A percentile compares a stretch with the other conserved stretches of the same genome.
Conservation (phyloP, 176 grass and related monocot species). For the Panicum miliaceum region DNA sequence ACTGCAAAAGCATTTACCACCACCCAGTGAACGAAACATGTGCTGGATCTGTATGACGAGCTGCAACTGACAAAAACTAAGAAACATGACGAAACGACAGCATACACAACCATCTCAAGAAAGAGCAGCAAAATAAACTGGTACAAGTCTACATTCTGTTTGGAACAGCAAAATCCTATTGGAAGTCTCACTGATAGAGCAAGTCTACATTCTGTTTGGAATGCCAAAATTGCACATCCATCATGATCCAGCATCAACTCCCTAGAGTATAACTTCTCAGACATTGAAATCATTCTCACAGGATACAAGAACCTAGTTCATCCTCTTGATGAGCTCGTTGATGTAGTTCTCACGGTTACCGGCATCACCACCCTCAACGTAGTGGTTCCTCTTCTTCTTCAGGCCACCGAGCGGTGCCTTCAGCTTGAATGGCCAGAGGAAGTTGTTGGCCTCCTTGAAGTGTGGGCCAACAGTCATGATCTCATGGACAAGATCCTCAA, state of each 20-base stretch:
- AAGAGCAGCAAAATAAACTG: neutral
- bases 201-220: constrained; percentile 9
- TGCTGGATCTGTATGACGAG: neutral
- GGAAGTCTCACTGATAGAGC: neutral
- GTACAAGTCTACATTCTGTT: constrained; percentile 1
- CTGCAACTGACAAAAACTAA: neutral
- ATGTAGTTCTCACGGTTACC: constrained; percentile 82
- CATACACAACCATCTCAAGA: neutral
- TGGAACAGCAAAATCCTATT: constrained; percentile 17
- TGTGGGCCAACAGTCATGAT: constrained; percentile 68
- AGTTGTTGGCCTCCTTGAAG: constrained; percentile 78
- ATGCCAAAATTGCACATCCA: constrained; percentile 57
- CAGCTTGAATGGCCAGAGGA: constrained; percentile 79
- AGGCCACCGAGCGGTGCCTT: constrained; percentile 67
- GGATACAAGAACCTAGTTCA: constrained; percentile 51
- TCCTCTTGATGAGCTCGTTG: constrained; percentile 73
- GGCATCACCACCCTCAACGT: constrained; percentile 63
- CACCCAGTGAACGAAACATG: neutral
- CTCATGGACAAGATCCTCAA: constrained; percentile 75
- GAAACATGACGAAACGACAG: neutral
- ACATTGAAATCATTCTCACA: constrained; percentile 7
- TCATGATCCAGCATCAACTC: constrained; percentile 22
- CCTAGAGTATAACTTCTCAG: constrained; percentile 17
- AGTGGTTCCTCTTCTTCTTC: constrained; percentile 73
- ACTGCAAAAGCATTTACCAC: neutral